Percentiles rank a stretch among this genome's conserved stretches.
These are phyloP conservation scores for Penicillium cataractarum DNA, from an alignment of 495 filamentous ascomycete genomes.

Conservation along the genomic window DNA sequence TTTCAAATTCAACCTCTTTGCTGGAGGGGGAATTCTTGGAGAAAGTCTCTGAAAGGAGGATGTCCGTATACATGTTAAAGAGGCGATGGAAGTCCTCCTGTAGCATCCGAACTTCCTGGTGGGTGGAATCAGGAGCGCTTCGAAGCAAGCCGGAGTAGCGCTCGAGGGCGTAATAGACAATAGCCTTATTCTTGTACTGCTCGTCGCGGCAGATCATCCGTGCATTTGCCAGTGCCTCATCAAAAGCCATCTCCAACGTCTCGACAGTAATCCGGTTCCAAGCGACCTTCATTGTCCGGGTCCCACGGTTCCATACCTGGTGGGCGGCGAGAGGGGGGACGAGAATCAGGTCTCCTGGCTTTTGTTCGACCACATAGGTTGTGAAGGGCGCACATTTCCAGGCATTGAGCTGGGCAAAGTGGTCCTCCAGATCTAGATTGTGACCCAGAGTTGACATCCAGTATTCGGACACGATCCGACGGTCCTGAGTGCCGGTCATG, in stretches of 20 bases:
- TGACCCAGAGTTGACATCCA: slow-evolving; percentile 90
- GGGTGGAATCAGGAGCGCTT: slow-evolving; percentile 40
- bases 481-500: slow-evolving; percentile 93
- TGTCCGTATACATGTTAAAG: slow-evolving; percentile 72
- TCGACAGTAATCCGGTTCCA: slow-evolving; percentile 98
- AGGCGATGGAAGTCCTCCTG: slow-evolving; percentile 77
- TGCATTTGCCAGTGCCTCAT: slow-evolving; percentile 84
- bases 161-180: slow-evolving; percentile 80
- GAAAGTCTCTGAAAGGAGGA: slow-evolving; percentile 86
- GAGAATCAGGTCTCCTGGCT: slow-evolving; percentile 89
- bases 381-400: slow-evolving; percentile 92
- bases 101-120: slow-evolving; percentile 65
- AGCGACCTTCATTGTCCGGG: slow-evolving; percentile 91
- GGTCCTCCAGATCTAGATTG: slow-evolving; percentile 93
- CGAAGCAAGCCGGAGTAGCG: slow-evolving; percentile 72
- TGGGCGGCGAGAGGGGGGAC: slow-evolving; percentile 96
- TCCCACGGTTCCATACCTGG: slow-evolving; percentile 97
- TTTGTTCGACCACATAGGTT: slow-evolving; percentile 91
- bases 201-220: slow-evolving; percentile 96
- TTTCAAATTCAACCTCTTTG: slow-evolving; percentile 68
- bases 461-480: slow-evolving; percentile 84
- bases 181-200: slow-evolving; percentile 97
- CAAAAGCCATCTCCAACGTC: slow-evolving; percentile 80
- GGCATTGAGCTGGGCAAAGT: slow-evolving; percentile 91
- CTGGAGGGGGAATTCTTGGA: slow-evolving; percentile 57